Evolutionary conservation across 2,329 filamentous ascomycete genomes (phyloP).

Genomic region (Cytospora leucostoma): DNA sequence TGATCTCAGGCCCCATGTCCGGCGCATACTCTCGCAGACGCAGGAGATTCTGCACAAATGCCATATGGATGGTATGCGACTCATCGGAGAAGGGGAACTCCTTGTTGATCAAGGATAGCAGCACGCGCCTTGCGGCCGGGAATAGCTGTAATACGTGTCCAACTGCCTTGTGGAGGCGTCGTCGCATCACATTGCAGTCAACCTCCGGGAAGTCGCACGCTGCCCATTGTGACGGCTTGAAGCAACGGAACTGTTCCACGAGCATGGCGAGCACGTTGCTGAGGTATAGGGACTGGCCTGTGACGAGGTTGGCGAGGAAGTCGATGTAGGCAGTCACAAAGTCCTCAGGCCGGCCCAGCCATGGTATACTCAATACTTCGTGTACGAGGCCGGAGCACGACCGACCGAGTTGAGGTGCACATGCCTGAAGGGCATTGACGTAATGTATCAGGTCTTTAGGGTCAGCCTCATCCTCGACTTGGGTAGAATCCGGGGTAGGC

Average conservation of each 20-base stretch:
- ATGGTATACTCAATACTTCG: conserved; percentile 61
- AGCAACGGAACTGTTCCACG: conserved; percentile 71
- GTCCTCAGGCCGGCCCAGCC: conserved; percentile 64
- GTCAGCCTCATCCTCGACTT: conserved; percentile 50
- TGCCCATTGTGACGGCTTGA: conserved; percentile 47
- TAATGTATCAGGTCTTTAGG: conserved; percentile 61
- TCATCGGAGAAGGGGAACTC: conserved; percentile 80
- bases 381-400: conserved; percentile 61
- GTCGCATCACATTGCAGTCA: conserved; percentile 64
- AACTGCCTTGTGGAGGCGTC: conserved; percentile 74
- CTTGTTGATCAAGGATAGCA: conserved; percentile 65
- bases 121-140: conserved; percentile 71
- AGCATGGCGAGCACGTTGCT: conserved; percentile 76
- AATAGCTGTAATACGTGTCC: conserved; percentile 78
- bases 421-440: conserved; percentile 63
- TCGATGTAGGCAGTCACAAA: conserved; percentile 69
- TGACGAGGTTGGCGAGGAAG: conserved; percentile 72
- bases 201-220: conserved; percentile 60
- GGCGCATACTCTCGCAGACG: conserved; percentile 76
- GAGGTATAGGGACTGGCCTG: conserved; percentile 79
- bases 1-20: conserved; percentile 75
- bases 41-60: conserved; percentile 86
- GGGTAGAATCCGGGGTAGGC: conserved; percentile 31
- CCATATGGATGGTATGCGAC: conserved; percentile 74
- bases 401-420: conserved; percentile 60